Conservation (phyloP, 306 rosid genomes). For the Malus orientalis region DNA sequence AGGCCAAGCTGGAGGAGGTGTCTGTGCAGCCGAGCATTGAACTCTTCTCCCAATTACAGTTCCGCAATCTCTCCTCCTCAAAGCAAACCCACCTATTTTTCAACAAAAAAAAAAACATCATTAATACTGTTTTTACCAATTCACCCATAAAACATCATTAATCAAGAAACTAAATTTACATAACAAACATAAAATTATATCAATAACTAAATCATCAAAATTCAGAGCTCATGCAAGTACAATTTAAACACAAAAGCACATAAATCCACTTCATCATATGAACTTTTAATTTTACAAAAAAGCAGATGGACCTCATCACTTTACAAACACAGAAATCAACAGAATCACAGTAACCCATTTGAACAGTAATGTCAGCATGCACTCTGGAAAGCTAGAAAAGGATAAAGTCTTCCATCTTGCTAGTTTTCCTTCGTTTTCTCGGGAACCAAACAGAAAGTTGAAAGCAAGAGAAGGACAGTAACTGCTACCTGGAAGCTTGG, state of each 20-base stretch:
- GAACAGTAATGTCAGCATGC: conserved; percentile 3
- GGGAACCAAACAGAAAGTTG: conserved; percentile 8
- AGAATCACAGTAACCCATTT: not conserved
- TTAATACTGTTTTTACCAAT: not conserved
- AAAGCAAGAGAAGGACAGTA: not conserved
- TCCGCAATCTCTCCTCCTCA: conserved; percentile 50
- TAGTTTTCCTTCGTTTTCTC: not conserved
- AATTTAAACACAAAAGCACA: not conserved
- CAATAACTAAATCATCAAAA: not conserved
- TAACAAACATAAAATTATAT: not conserved
- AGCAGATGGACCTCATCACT: not conserved
- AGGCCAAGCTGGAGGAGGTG: conserved; percentile 94
- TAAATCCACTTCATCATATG: not conserved
- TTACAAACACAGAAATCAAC: not conserved
- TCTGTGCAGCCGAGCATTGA: conserved; percentile 52
- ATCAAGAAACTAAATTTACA: not conserved
- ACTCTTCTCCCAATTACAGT: conserved; percentile 31
- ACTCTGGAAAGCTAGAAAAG: not conserved
- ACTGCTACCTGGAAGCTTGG: conserved; percentile 62
- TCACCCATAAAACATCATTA: too few relatives aligned
- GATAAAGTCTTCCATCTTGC: not conserved
- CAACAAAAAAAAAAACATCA: not conserved
- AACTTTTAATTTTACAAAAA: not conserved
- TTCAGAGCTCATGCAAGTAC: not conserved
- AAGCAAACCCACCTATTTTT: conserved; percentile 44